Percentiles rank a stretch among this genome's conserved stretches.
Evolutionary conservation across 306 rosid species (phyloP).

Genomic region (Fragaria vesca): DNA sequence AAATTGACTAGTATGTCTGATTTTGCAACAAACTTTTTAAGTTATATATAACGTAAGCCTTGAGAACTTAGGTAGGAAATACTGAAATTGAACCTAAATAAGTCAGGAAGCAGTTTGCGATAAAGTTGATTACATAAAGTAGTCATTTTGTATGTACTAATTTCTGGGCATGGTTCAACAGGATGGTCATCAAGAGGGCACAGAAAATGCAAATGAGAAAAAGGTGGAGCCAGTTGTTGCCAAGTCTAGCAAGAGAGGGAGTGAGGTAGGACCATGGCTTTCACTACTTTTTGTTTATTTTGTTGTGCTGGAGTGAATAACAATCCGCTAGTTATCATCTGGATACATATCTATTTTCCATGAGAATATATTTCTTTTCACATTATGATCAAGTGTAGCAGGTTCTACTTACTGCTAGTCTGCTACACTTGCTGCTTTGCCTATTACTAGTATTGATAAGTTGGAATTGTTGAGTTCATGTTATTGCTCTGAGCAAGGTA

Average conservation of each 20-base stretch:
- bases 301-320: neutral
- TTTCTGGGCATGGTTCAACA: constrained; percentile 34
- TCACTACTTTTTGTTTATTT: neutral
- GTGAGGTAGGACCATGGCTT: constrained; percentile 48
- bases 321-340: neutral
- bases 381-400: neutral
- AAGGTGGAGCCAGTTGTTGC: constrained; percentile 16
- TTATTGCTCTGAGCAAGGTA: constrained; percentile 15
- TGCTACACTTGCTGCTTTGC: neutral
- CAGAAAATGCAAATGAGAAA: constrained; percentile 48
- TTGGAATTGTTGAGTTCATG: constrained; percentile 4
- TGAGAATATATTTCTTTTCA: neutral
- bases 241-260: constrained; percentile 47
- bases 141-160: neutral
- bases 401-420: neutral
- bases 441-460: neutral
- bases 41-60: neutral
- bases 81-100: neutral
- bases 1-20: neutral
- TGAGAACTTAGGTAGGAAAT: no score
- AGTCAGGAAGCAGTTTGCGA: constrained; percentile 3
- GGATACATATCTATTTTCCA: neutral
- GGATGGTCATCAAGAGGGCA: constrained; percentile 43
- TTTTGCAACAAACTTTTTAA: neutral
- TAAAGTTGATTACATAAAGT: neutral